Evolutionary conservation across 306 rosid genomes (phyloP).

Genomic region (Crataegus laevigata): DNA sequence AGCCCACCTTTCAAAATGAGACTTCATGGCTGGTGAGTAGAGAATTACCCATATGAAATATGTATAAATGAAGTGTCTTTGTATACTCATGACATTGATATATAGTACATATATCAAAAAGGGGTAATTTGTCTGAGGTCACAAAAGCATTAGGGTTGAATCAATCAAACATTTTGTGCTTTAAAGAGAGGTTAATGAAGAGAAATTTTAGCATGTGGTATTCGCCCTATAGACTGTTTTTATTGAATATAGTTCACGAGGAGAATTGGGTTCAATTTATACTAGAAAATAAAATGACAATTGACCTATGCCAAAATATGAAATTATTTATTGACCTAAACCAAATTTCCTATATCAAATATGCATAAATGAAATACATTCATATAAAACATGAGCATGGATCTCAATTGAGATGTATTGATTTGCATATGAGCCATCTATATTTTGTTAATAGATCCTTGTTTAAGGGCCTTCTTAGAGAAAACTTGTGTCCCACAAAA

Average conservation of each 20-base stretch:
- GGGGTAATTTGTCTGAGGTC: no score
- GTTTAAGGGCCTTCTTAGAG: background rate
- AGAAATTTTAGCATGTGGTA: no score
- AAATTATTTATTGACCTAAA: no score
- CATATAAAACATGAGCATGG: background rate
- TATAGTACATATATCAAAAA: background rate
- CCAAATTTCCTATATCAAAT: background rate
- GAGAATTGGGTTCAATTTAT: no score
- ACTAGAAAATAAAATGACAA: no score
- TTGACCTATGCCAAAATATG: no score
- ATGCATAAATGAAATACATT: background rate
- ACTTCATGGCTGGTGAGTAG: conserved; percentile 95
- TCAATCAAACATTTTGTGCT: no score
- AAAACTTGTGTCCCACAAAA: background rate
- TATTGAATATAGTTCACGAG: no score
- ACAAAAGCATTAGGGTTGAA: no score
- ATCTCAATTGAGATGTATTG: background rate
- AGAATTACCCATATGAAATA: background rate
- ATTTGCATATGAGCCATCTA: background rate
- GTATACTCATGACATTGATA: background rate
- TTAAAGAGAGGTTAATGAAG: no score
- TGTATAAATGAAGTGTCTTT: background rate
- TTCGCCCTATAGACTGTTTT: no score
- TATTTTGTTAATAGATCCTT: background rate
- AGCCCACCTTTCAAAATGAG: conserved; percentile 75